phyloP scores from a whole-genome alignment of 192 early-diverging fungal species.

The Mortierella alpina region DNA sequence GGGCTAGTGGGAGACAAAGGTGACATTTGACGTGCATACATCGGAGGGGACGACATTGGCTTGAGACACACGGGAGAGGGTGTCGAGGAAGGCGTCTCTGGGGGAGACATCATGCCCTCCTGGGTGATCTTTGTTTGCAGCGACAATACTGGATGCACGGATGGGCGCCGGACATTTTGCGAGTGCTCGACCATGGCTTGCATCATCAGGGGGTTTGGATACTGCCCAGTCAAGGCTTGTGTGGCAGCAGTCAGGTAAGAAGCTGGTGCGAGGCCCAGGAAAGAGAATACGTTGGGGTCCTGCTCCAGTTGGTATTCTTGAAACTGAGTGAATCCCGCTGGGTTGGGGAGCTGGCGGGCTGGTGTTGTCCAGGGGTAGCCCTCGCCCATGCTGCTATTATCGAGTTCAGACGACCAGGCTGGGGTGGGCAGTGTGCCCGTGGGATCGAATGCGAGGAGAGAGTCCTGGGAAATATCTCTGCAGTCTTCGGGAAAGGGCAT shows the following conservation, averaged over 20 bases:
- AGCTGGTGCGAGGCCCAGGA: conserved; percentile 16
- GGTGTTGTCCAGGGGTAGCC: background rate
- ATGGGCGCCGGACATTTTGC: conserved; percentile 3
- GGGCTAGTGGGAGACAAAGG: conserved; percentile 17
- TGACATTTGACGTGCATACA: conserved; percentile 21
- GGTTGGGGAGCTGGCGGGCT: conserved; percentile 1
- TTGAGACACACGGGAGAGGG: conserved; percentile 38
- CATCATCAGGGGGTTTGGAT: conserved; percentile 6
- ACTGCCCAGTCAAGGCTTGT: conserved; percentile 15
- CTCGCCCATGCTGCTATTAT: background rate
- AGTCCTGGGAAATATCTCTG: conserved; percentile 2
- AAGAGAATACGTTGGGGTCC: conserved; percentile 25
- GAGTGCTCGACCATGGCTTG: conserved; percentile 8
- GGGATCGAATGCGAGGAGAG: conserved; percentile 14
- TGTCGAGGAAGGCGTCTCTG: conserved; percentile 35
- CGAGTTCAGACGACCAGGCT: background rate
- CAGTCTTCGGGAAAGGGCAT: conserved; percentile 24
- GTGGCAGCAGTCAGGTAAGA: conserved; percentile 47
- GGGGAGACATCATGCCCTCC: conserved; percentile 35
- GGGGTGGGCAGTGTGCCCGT: conserved; percentile 1
- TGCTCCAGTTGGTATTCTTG: conserved; percentile 43
- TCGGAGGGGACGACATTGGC: conserved; percentile 24
- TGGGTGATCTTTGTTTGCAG: conserved; percentile 3
- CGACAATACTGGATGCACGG: background rate
- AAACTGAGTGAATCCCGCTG: conserved; percentile 19